Evolutionary conservation across 129 eudicot genomes (phyloP), one percentile per base, ranked within the genome.

Genomic region (Artemisia argyi): DNA sequence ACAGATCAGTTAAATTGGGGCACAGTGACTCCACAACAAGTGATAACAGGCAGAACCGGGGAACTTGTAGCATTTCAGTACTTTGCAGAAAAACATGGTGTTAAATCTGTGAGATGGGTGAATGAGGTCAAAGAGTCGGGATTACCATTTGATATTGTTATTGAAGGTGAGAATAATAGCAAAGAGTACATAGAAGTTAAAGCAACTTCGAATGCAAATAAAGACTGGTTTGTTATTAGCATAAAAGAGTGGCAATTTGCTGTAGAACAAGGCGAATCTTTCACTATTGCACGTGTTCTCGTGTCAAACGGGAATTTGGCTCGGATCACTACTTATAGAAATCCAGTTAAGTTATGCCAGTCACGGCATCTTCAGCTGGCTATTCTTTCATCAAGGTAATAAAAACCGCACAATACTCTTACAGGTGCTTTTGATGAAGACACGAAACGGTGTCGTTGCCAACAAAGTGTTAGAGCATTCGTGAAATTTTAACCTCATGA

Each of bases 221-320:
- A 85, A 77, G 84, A 83, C 39, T 90, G 94, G 97, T 85, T 87
- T 52, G 32, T 28, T 11, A 81, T 90, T 76, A 74, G 82, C 4
- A 62, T 77, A 30, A 79, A 83, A 61, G 97, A 90, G 67, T 90
- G 94, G 91, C 89, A 90, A 42, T 87, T 85, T 79, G 94, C 86
- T 26, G 76, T 72, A 35, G 89, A 87, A 39, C 87, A 90, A 62
- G 91, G 91, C 4, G 97, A 87, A n/a, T 55, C 85, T 11, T 90
- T 79, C 65, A 90, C 91, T 81, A 83, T 90, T 44, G 97, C 87
- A 0, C 85, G 78, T 73, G 89, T 89, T 24, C 74, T 73, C 39
- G 81, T 89, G 57, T 79, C 82, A 11, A 74, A 71, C 8, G 69
- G 80, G 17, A 75, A 78, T 7, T 71, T 60, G 52, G 89, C 87